Evolutionary conservation across 2,329 filamentous ascomycete genomes (phyloP).

Genomic region (Arthrinium phaeospermum): DNA sequence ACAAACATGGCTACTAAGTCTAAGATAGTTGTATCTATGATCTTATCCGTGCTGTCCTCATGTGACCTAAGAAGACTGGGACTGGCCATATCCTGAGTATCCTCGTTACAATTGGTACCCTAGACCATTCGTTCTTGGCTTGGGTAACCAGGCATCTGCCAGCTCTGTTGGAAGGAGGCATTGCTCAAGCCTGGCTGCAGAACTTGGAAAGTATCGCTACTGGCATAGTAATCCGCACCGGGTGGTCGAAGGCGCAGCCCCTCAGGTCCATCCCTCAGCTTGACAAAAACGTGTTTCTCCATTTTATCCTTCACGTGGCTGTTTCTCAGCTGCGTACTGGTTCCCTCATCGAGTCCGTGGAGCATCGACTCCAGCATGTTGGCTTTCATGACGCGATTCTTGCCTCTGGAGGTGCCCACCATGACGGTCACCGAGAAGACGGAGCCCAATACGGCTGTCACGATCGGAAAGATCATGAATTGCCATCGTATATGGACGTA

Average conservation of each 20-base stretch:
- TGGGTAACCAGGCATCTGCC: background rate
- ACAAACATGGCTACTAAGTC: too few species aligned
- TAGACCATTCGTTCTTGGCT: background rate
- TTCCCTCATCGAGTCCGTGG: background rate
- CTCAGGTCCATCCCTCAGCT: background rate
- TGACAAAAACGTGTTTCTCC: background rate
- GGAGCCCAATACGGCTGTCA: background rate
- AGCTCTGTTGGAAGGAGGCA: background rate
- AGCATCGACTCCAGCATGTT: background rate
- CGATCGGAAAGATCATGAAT: constrained; percentile 15
- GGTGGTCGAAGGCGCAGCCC: background rate
- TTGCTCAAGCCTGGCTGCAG: background rate
- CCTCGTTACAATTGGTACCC: too few species aligned
- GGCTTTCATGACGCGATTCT: background rate
- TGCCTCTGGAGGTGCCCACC: background rate
- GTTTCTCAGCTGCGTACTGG: background rate
- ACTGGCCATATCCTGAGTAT: too few species aligned
- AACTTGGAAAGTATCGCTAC: background rate
- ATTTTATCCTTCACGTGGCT: background rate
- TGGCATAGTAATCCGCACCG: background rate
- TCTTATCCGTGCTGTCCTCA: too few species aligned
- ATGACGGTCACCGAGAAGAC: background rate
- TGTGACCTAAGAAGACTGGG: too few species aligned
- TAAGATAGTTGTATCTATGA: too few species aligned
- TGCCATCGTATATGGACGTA: constrained; percentile 31